phyloP scores from a whole-genome alignment of 2,329 filamentous ascomycete genomes.

The Pseudopyricularia javanii region DNA sequence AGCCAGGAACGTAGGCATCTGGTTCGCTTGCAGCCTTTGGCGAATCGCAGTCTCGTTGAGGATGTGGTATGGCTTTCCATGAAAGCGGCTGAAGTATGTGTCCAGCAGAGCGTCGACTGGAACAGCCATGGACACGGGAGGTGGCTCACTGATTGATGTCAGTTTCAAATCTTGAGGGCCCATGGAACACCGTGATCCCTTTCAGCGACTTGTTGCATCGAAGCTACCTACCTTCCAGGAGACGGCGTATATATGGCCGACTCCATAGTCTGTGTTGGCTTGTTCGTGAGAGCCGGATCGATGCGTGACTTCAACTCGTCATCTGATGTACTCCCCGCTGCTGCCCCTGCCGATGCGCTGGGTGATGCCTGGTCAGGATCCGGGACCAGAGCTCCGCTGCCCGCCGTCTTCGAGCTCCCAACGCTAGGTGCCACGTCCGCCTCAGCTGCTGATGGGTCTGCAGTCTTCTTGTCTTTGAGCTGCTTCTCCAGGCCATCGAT shows the following conservation, averaged over 20 bases:
- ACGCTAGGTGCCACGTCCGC: constrained; percentile 12
- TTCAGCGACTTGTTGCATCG: background rate
- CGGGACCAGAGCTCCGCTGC: constrained; percentile 7
- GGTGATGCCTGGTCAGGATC: constrained; percentile 12
- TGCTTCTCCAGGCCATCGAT: constrained; percentile 77
- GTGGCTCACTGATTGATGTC: constrained; percentile 25
- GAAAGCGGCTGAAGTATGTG: constrained; percentile 67
- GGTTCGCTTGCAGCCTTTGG: constrained; percentile 57
- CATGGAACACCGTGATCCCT: background rate
- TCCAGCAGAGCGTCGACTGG: constrained; percentile 56
- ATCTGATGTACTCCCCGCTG: constrained; percentile 16
- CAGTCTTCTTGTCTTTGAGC: constrained; percentile 54
- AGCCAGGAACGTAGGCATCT: constrained; percentile 43
- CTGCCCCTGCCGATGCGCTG: constrained; percentile 4
- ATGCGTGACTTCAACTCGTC: constrained; percentile 14
- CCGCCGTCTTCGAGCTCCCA: constrained; percentile 4
- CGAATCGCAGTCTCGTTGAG: constrained; percentile 66
- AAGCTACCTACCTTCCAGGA: constrained; percentile 19
- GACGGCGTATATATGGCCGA: constrained; percentile 29
- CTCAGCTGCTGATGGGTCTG: constrained; percentile 13
- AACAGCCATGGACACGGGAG: constrained; percentile 24
- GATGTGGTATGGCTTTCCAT: constrained; percentile 73
- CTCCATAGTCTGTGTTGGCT: constrained; percentile 21
- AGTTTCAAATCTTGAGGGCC: background rate
- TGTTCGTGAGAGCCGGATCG: constrained; percentile 16